phyloP scores from a whole-genome alignment of 257 asterid species.

The Ajuga chamaepitys region DNA sequence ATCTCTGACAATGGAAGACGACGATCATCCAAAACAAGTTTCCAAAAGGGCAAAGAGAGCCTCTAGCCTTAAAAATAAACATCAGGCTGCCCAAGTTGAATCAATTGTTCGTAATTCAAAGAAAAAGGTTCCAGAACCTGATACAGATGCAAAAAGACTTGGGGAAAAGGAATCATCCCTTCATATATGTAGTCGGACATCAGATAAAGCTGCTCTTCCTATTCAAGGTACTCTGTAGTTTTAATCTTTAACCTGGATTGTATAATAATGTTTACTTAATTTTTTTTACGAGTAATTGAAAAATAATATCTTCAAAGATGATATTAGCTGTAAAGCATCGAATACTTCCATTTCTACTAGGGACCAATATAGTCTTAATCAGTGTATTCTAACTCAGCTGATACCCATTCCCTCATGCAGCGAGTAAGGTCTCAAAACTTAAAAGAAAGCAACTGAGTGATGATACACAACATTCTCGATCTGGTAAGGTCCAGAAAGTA shows the following conservation, averaged over 20 bases:
- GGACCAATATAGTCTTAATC: no score
- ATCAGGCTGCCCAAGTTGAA: conserved; percentile 21
- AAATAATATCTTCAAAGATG: conserved; percentile 29
- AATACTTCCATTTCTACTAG: neutral
- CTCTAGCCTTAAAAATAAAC: conserved; percentile 19
- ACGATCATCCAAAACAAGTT: conserved; percentile 27
- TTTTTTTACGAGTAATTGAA: conserved; percentile 10
- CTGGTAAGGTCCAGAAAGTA: conserved; percentile 47
- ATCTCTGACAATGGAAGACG: conserved; percentile 27
- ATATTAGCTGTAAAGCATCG: conserved; percentile 22
- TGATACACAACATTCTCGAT: conserved; percentile 32
- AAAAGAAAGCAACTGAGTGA: conserved; percentile 47
- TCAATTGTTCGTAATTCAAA: conserved; percentile 9
- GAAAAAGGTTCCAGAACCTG: conserved; percentile 23
- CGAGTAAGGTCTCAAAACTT: conserved; percentile 36
- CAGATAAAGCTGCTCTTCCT: conserved; percentile 29
- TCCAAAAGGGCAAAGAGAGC: conserved; percentile 43
- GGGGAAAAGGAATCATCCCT: conserved; percentile 25
- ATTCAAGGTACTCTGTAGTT: conserved; percentile 38
- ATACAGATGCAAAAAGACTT: conserved; percentile 20
- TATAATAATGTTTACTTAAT: neutral
- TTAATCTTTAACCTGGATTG: conserved; percentile 8
- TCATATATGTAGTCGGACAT: conserved; percentile 19
- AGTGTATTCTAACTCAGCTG: conserved; percentile 9
- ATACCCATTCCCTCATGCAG: conserved; percentile 32